Evolutionary conservation across 306 rosid species (phyloP).

Genomic region (Canavalia ensiformis): DNA sequence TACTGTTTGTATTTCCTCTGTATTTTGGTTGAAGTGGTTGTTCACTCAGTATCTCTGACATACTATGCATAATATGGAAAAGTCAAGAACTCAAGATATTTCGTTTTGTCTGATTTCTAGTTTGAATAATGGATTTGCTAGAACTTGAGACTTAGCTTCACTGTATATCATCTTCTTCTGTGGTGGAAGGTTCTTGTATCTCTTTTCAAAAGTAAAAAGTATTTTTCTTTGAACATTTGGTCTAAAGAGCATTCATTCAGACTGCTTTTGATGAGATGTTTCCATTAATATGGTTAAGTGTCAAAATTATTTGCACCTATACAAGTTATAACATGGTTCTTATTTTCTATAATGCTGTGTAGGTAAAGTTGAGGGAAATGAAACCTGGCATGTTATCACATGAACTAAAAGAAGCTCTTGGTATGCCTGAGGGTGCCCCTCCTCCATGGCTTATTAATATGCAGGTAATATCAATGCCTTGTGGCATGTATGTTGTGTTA

Average conservation of each 20-base stretch:
- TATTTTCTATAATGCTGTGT: conserved; percentile 16
- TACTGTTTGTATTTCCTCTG: neutral
- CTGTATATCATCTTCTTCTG: conserved; percentile 21
- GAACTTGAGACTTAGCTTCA: conserved; percentile 17
- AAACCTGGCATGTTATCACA: conserved; percentile 86
- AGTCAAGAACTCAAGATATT: neutral
- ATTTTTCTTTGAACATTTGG: conserved; percentile 5
- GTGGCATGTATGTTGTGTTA: conserved; percentile 15
- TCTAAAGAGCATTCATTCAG: neutral
- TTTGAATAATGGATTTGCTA: conserved; percentile 16
- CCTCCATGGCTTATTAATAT: conserved; percentile 95
- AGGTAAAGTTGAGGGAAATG: conserved; percentile 92
- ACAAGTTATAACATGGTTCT: neutral
- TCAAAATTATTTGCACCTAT: neutral
- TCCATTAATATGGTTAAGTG: neutral
- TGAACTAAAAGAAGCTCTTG: conserved; percentile 88
- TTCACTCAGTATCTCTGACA: conserved; percentile 1
- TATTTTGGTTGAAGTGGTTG: neutral
- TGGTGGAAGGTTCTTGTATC: neutral
- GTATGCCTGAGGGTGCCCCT: conserved; percentile 95
- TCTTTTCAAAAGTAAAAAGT: conserved; percentile 4
- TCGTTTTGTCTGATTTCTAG: neutral
- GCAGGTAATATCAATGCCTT: conserved; percentile 67
- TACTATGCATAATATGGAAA: neutral
- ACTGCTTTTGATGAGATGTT: neutral